These are phyloP conservation scores for Bondarzewia mesenterica DNA, from an alignment of 1,284 basidiomycete species.

Conservation along the genomic window DNA sequence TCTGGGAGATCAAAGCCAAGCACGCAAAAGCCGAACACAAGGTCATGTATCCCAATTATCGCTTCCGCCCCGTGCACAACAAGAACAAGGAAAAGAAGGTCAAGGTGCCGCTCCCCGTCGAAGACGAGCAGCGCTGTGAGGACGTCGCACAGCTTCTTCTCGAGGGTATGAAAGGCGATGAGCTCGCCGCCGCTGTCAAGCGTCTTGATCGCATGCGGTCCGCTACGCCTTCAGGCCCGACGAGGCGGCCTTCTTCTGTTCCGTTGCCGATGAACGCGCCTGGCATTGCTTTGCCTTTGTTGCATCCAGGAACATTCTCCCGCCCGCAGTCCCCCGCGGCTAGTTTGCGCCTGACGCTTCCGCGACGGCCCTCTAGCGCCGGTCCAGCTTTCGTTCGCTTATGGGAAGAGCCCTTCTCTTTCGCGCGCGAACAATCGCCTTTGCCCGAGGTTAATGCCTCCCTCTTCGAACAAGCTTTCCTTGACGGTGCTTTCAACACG, in stretches of 20 bases:
- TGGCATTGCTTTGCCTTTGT: conserved; percentile 33
- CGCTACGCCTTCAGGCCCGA: conserved; percentile 10
- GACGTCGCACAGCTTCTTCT: conserved; percentile 54
- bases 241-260: conserved; percentile 56
- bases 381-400: conserved; percentile 16
- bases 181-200: conserved; percentile 57
- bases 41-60: conserved; percentile 57
- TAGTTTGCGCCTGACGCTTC: conserved; percentile 13
- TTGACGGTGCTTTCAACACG: conserved; percentile 22
- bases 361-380: conserved; percentile 35
- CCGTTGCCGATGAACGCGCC: conserved; percentile 21
- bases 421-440: conserved; percentile 34
- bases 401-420: conserved; percentile 17
- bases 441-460: conserved; percentile 44
- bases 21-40: conserved; percentile 62
- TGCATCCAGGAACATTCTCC: conserved; percentile 21
- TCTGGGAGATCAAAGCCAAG: conserved; percentile 61
- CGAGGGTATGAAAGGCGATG: conserved; percentile 41
- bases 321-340: conserved; percentile 35
- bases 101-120: conserved; percentile 17
- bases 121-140: conserved; percentile 35
- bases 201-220: conserved; percentile 35
- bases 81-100: conserved; percentile 39
- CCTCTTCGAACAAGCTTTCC: conserved; percentile 41
- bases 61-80: conserved; percentile 62